Conservation (phyloP, 2,329 filamentous ascomycete species). For the Fusarium scirpi region DNA sequence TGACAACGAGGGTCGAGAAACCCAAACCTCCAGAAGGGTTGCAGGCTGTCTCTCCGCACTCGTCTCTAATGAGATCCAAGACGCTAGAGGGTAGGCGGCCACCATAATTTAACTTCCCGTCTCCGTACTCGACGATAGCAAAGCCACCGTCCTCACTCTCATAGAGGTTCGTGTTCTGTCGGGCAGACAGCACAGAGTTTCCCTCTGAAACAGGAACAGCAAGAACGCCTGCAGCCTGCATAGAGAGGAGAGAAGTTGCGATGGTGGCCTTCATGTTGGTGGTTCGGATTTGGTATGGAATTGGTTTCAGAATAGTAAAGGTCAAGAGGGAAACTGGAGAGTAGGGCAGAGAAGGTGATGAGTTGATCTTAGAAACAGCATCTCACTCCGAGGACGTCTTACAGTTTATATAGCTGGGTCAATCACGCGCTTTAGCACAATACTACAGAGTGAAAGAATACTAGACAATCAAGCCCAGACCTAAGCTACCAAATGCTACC, state of each 20-base stretch:
- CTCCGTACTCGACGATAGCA: neutral
- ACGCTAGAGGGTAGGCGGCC: neutral
- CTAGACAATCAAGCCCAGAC: neutral
- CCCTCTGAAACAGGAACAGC: neutral
- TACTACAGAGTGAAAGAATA: neutral
- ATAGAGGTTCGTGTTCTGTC: neutral
- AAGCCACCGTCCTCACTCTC: neutral
- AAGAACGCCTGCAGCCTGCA: neutral
- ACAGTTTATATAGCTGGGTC: neutral
- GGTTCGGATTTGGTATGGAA: neutral
- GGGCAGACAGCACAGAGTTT: neutral
- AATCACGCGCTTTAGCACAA: neutral
- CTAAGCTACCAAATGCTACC: neutral
- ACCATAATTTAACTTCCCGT: neutral
- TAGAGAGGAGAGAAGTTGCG: neutral
- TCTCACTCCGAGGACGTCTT: neutral
- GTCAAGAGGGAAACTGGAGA: neutral
- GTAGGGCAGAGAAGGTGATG: neutral
- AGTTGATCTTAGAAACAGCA: neutral
- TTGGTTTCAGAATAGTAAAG: neutral
- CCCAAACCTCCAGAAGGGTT: neutral
- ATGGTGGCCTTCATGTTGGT: neutral
- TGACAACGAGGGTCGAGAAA: neutral
- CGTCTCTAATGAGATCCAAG: neutral
- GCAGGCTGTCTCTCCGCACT: neutral